These are phyloP conservation scores for Diplodia corticola DNA, from an alignment of 2,329 filamentous ascomycete species.

Conservation along the genomic window DNA sequence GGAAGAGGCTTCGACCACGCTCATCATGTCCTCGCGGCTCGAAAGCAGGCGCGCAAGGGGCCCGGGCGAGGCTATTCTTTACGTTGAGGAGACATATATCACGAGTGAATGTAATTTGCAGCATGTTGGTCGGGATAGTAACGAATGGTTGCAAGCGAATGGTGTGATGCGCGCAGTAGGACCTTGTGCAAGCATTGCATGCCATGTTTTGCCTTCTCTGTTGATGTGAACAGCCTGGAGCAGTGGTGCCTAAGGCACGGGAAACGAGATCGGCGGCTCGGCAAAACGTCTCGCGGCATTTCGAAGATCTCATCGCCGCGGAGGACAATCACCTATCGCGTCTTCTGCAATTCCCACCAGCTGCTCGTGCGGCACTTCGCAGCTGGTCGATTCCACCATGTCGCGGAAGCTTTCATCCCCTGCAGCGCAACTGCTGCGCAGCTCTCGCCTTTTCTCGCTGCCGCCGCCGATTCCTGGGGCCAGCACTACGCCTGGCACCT, in stretches of 20 bases:
- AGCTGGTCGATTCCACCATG: slow-evolving; percentile 29
- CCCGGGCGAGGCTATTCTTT: neutral
- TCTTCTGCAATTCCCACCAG: slow-evolving; percentile 1
- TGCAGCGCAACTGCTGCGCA: slow-evolving; percentile 70
- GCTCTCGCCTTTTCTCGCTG: slow-evolving; percentile 86
- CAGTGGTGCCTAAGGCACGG: neutral
- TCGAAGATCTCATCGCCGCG: slow-evolving; percentile 17
- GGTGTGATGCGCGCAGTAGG: neutral
- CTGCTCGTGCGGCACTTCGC: slow-evolving; percentile 4
- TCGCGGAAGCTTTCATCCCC: slow-evolving; percentile 51
- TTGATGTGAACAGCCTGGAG: neutral
- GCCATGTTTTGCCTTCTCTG: neutral
- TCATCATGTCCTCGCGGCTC: neutral
- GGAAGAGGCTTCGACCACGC: neutral
- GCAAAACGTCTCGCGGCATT: slow-evolving; percentile 6
- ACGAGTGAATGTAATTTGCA: neutral
- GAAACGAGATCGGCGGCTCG: neutral
- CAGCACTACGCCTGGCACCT: slow-evolving; percentile 49
- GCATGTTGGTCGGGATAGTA: neutral
- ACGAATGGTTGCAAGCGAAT: neutral
- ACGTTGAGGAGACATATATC: neutral
- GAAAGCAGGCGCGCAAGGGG: neutral
- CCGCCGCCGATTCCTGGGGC: slow-evolving; percentile 68
- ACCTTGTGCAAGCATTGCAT: neutral
- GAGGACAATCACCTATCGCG: neutral